Base-by-base conservation (phyloP, 805 yeast genomes). In the Ogataea paradorogensis region DNA sequence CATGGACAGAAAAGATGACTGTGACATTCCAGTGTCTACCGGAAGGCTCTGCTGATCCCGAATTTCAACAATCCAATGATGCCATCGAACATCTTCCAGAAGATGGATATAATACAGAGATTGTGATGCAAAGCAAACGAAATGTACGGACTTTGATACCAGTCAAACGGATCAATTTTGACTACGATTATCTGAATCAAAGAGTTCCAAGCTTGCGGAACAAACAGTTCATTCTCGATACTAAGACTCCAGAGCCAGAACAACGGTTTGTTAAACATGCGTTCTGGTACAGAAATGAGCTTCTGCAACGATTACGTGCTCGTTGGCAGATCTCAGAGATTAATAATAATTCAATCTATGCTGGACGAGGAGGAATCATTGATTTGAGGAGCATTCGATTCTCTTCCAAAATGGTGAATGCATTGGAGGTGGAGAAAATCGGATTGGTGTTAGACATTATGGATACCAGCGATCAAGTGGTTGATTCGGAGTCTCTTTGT, bases 211-310 rank as follows among this genome's bases (percentile, higher is more conserved):
- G 84, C 24, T 62, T 87, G 25, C 61, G 83, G 15, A 73, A 78
- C 25, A 78, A 78, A 46, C 96, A 89, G 62, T 84, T 78, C 55
- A 70, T 86, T 14, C 71, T 78, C 24, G 82, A 77, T 52, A 65
- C 69, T 44, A 74, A 65, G 44, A 65, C 75, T 5, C 67, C 76
- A 0, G 74, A 69, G 33, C 79, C 76, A 8, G 87, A 84, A 44
- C 81, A 74, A 25, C 51, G 51, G 30, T 73, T 68, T 38, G 74
- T 78, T 62, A 69, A 78, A 41, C 81, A 79, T 45, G 65, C 76
- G 2, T 93, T 89, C 59, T 91, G 99, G 99, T 75, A 84, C 47
- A 65, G 95, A 42, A 79, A 83, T 41, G 71, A 73, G 45, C 58
- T 93, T 1, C 63, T 91, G 37, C 67, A 72, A 32, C 65, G 67